phyloP scores from a whole-genome alignment of 208 protist genomes.

The Leishmania lainsoni region DNA sequence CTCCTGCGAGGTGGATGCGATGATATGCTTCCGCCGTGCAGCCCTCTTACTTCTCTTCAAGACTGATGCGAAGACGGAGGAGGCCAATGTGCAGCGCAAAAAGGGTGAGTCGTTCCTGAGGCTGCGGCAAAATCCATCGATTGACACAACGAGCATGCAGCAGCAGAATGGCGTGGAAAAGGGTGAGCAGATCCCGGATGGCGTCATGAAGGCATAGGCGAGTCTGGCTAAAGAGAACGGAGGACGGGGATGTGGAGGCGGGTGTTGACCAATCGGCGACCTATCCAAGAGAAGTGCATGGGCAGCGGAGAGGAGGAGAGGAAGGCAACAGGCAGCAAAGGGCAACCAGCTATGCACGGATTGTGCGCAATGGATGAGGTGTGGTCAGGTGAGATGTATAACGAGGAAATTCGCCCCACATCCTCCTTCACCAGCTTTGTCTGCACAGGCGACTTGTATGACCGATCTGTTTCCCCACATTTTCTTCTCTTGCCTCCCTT shows the following conservation, averaged over 20 bases:
- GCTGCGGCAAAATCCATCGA: slow-evolving; percentile 12
- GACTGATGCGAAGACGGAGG: slow-evolving; percentile 59
- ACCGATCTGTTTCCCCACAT: not conserved
- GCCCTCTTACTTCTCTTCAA: slow-evolving; percentile 72
- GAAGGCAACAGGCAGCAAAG: not conserved
- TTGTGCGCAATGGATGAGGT: not conserved
- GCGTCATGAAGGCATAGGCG: slow-evolving; percentile 7
- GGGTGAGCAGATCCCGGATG: slow-evolving; percentile 30
- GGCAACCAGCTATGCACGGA: not conserved
- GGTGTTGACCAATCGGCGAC: not conserved
- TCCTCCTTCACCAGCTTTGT: not conserved
- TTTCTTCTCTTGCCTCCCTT: not conserved
- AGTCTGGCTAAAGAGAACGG: not conserved
- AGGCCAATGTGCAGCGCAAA: slow-evolving; percentile 52
- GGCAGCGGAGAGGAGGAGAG: not conserved
- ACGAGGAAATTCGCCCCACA: not conserved
- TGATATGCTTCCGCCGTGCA: slow-evolving; percentile 73
- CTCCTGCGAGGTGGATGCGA: slow-evolving; percentile 49
- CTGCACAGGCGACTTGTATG: not conserved
- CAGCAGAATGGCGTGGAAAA: slow-evolving; percentile 52
- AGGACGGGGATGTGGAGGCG: not conserved
- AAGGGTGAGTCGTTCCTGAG: slow-evolving; percentile 52
- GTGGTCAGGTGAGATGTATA: not conserved
- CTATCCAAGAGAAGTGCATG: not conserved
- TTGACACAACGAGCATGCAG: slow-evolving; percentile 17